Conservation (phyloP, 2,329 filamentous ascomycete genomes). For the Fonsecaea multimorphosa region DNA sequence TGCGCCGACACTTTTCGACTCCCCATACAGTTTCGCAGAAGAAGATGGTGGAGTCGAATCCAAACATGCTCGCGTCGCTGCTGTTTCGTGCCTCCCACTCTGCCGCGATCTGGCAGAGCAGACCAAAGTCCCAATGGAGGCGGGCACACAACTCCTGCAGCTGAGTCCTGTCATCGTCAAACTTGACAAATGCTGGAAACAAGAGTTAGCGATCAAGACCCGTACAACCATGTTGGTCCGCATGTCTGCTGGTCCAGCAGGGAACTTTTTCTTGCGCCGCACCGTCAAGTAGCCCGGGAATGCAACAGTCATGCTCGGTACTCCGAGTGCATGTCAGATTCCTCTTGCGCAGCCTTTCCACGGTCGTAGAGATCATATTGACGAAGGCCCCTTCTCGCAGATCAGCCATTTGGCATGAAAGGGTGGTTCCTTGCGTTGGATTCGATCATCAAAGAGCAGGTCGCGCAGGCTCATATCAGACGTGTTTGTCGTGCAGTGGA, state of each 20-base stretch:
- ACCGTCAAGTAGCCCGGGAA: conserved; percentile 11
- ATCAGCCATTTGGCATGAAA: no score
- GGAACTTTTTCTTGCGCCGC: background rate
- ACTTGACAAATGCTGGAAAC: background rate
- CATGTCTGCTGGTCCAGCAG: background rate
- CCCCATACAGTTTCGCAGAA: conserved; percentile 4
- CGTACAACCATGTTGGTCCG: background rate
- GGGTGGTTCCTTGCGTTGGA: no score
- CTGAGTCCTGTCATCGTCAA: background rate
- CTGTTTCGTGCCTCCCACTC: conserved; percentile 14
- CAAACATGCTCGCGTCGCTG: conserved; percentile 9
- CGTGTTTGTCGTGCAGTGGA: no score
- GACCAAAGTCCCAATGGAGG: conserved; percentile 1
- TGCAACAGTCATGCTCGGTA: conserved; percentile 8
- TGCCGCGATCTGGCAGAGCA: background rate
- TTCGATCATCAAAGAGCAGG: no score
- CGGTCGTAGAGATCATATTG: conserved; percentile 2
- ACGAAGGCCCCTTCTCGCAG: background rate
- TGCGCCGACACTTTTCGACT: conserved; percentile 2
- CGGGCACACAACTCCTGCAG: background rate
- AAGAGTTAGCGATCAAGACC: background rate
- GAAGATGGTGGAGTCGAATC: conserved; percentile 2
- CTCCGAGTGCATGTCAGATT: conserved; percentile 6
- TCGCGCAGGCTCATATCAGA: no score
- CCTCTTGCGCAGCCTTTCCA: conserved; percentile 8